Conservation (phyloP, 1,284 basidiomycete genomes). For the Salmacisia buchloeana region DNA sequence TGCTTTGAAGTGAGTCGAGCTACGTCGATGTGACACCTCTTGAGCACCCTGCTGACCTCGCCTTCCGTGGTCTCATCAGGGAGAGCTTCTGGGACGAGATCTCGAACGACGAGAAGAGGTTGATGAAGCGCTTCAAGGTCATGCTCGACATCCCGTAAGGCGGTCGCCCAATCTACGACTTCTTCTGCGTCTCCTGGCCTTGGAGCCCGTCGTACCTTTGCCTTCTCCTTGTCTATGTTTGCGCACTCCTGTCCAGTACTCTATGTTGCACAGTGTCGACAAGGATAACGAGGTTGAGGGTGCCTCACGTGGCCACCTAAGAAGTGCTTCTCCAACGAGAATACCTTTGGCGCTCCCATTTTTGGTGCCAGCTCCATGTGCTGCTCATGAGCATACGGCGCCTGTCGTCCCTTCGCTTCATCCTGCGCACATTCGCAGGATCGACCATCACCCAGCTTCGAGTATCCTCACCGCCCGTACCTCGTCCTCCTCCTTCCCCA, state of each 20-base stretch:
- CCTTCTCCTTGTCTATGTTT: too few relatives aligned
- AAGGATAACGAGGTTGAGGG: too few relatives aligned
- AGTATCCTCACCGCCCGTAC: background rate
- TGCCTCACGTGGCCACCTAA: too few relatives aligned
- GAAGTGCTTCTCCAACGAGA: too few relatives aligned
- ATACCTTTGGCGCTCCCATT: too few relatives aligned
- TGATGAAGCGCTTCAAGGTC: conserved; percentile 86
- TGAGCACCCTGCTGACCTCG: background rate
- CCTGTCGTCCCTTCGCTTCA: background rate
- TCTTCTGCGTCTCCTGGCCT: background rate
- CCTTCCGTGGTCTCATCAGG: conserved; percentile 52
- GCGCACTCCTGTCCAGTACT: too few relatives aligned
- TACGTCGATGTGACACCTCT: too few relatives aligned
- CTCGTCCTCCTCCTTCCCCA: conserved; percentile 12
- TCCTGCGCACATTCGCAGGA: background rate
- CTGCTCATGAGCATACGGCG: too few relatives aligned
- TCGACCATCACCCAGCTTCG: background rate
- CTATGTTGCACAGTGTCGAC: too few relatives aligned
- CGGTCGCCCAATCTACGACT: background rate
- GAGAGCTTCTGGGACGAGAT: conserved; percentile 84
- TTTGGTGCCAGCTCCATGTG: too few relatives aligned
- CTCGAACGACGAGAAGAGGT: conserved; percentile 82
- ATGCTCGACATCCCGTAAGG: conserved; percentile 58
- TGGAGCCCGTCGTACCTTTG: too few relatives aligned
- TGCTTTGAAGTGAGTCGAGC: conserved; percentile 66